Evolutionary conservation across 1,139 yeast species (phyloP).

Genomic region (Geotrichum restrictum): DNA sequence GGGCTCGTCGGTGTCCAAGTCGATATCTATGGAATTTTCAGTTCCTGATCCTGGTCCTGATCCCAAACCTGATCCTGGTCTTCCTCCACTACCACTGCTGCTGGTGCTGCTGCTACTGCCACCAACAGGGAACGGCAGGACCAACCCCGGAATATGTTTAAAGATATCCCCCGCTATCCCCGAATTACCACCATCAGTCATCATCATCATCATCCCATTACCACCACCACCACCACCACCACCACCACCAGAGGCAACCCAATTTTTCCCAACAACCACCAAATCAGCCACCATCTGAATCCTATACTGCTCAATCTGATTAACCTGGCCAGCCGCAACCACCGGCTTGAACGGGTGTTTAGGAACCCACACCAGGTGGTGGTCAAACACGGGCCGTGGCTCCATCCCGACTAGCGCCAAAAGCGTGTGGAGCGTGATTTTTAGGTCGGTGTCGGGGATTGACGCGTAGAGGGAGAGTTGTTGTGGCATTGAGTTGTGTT

Average conservation of each 20-base stretch:
- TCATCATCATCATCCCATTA: not conserved
- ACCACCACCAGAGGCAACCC: not conserved
- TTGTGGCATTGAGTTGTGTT: slow-evolving; percentile 40
- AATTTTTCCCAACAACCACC: not conserved
- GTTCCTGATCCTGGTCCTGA: too few relatives aligned
- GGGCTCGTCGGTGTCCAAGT: not conserved
- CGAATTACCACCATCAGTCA: not conserved
- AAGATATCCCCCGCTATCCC: not conserved
- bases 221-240: not conserved
- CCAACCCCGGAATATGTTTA: not conserved
- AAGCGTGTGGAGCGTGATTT: slow-evolving; percentile 36
- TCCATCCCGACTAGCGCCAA: slow-evolving; percentile 39
- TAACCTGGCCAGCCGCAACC: slow-evolving; percentile 36
- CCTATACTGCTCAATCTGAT: slow-evolving; percentile 39
- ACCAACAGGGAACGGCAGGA: not conserved
- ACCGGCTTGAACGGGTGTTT: slow-evolving; percentile 33
- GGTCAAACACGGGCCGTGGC: slow-evolving; percentile 31
- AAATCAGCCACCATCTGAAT: slow-evolving; percentile 27
- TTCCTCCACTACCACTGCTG: too few relatives aligned
- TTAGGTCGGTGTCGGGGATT: slow-evolving; percentile 33
- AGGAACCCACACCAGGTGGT: slow-evolving; percentile 37
- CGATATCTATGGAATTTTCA: too few relatives aligned
- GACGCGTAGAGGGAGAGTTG: slow-evolving; percentile 37
- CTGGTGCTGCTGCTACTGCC: not conserved
- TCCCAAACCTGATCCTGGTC: too few relatives aligned